Evolutionary conservation across 1,139 yeast species (phyloP), one percentile per base, ranked within the genome.

Genomic region (Geotrichum candidum): DNA sequence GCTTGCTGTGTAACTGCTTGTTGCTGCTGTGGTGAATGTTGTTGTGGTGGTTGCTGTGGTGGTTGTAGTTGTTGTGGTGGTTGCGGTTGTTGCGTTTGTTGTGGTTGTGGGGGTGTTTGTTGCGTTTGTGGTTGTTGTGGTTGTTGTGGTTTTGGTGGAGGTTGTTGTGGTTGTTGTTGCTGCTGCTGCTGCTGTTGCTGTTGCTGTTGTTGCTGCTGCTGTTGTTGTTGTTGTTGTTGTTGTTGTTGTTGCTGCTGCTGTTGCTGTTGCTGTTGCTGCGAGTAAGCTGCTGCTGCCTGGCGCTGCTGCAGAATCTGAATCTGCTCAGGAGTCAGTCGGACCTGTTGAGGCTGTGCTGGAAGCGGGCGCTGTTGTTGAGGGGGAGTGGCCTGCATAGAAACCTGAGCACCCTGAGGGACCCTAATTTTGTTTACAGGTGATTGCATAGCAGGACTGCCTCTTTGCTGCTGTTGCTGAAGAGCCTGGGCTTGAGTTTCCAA

Each of bases 1-100:
- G 13, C n/a, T 75, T 61, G 41, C 55, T 69, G 74, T 59, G 69
- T 67, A 61, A 68, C 50, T 9, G 48, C 22, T 18, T 48, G 61
- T 48, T 66, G 64, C 63, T 69, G 41, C n/a, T 35, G 41, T 35
- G 7, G 38, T 33, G 7, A 11, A 7, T 33, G 38, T 33, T 7
- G 11, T 33, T 33, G 38, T 11, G 7, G 38, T 33, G 38, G 38
- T 33, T 33, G 38, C 38, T 33, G 38, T 33, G 7, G 38, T 33
- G 1, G 38, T 33, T 35, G 41, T 53, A 59, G 64, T 31, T 25
- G 63, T 59, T 51, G 57, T 58, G 22, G 56, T 29, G 22, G 45
- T 54, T 31, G 52, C 58, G 52, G 63, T 41, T 53, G 55, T 46
- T 58, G 46, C 31, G 31, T 18, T 18, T 18, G 18, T 18, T 18